Evolutionary conservation across 179 eudicot species (phyloP).

Genomic region (Beta lomatogona): DNA sequence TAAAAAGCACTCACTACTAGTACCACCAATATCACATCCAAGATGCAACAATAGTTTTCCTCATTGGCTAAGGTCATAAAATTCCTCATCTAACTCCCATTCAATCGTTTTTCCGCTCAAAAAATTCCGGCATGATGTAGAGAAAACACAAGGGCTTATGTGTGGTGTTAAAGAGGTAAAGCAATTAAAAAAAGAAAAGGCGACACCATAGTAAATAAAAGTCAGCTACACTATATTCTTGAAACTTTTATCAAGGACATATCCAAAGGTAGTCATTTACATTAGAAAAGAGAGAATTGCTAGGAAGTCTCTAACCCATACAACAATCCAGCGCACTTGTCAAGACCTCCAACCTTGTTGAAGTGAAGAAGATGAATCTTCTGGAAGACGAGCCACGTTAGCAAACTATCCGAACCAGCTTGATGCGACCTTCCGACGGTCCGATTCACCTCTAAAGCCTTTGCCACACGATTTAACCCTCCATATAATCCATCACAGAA

Average conservation of each 20-base stretch:
- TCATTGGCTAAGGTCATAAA: not conserved
- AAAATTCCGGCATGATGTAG: not conserved
- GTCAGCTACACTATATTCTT: not conserved
- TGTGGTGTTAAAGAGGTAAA: not conserved
- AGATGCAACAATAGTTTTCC: not conserved
- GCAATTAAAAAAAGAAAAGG: not conserved
- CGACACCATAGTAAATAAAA: not conserved
- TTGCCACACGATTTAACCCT: slow-evolving; percentile 65
- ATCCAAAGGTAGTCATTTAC: not conserved
- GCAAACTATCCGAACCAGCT: slow-evolving; percentile 82
- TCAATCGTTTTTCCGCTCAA: not conserved
- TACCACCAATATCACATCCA: too few species aligned
- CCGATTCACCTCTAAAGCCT: slow-evolving; percentile 43
- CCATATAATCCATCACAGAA: slow-evolving; percentile 62
- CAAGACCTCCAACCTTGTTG: slow-evolving; percentile 18
- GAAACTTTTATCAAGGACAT: too few species aligned
- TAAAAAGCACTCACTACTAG: too few species aligned
- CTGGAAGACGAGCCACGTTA: slow-evolving; percentile 65
- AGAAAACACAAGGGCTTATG: not conserved
- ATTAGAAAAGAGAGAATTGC: not conserved
- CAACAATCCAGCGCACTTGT: slow-evolving; percentile 41
- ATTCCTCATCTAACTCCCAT: not conserved
- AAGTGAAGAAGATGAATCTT: slow-evolving; percentile 38
- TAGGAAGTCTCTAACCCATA: slow-evolving; percentile 48
- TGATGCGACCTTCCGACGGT: slow-evolving; percentile 64